phyloP scores from a whole-genome alignment of 176 grass and related monocot genomes.

The Phragmites australis region DNA sequence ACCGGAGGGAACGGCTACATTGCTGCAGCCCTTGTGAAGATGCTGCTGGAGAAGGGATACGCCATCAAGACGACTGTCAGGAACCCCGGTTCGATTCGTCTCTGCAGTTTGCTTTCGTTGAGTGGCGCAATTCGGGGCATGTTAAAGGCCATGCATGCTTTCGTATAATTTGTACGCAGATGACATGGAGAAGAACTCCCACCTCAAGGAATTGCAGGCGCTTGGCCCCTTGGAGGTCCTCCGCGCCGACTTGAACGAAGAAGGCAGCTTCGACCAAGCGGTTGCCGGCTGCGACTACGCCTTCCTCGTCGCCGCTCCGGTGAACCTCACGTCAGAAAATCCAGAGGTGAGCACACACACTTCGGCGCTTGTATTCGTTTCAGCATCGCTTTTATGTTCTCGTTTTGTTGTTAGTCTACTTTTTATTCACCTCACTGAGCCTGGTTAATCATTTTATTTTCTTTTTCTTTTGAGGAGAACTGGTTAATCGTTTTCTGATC shows the following conservation, averaged over 20 bases:
- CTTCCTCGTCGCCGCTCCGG: conserved; percentile 27
- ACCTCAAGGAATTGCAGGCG: not conserved
- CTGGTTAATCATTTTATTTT: no score
- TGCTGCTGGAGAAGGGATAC: conserved; percentile 65
- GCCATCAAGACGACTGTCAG: conserved; percentile 74
- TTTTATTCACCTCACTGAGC: no score
- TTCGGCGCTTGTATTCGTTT: no score
- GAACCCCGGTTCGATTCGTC: conserved; percentile 48
- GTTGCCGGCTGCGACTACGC: conserved; percentile 16
- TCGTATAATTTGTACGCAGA: conserved; percentile 25
- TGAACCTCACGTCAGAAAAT: not conserved
- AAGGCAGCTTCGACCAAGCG: conserved; percentile 18
- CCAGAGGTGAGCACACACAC: not conserved
- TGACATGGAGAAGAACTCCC: conserved; percentile 29
- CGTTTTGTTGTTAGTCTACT: no score
- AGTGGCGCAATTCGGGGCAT: not conserved
- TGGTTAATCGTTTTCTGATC: no score
- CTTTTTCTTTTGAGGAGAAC: no score
- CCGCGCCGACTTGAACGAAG: not conserved
- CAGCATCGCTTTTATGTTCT: no score
- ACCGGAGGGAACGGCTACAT: conserved; percentile 77
- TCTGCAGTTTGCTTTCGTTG: not conserved
- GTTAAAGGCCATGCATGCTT: not conserved
- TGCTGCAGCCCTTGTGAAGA: conserved; percentile 58
- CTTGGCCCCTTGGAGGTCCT: not conserved